These are phyloP conservation scores for Musa balbisiana DNA, from an alignment of 202 grass and related monocot genomes.

Conservation along the genomic window DNA sequence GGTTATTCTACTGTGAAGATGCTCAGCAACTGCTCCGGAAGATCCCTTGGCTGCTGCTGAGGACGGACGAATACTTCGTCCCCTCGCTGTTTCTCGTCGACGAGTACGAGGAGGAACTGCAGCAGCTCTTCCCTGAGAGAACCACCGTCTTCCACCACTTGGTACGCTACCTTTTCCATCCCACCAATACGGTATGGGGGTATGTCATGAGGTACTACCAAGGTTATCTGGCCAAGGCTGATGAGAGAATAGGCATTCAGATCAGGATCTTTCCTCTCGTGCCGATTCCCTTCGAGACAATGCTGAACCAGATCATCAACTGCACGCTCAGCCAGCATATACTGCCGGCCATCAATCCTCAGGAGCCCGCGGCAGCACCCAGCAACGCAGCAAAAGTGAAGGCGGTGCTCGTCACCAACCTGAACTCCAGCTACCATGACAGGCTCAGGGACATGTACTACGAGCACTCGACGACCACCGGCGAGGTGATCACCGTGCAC, in stretches of 20 bases:
- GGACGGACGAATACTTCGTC: background rate
- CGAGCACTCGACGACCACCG: conserved; percentile 6
- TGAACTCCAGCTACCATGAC: background rate
- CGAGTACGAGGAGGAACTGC: background rate
- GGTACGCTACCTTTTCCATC: background rate
- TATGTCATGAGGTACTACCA: background rate
- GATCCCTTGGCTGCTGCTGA: background rate
- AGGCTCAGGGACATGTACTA: conserved; percentile 14
- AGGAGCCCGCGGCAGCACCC: background rate
- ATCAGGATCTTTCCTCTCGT: background rate
- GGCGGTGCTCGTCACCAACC: background rate
- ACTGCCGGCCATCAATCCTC: background rate
- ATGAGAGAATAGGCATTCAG: background rate
- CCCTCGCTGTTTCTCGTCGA: background rate
- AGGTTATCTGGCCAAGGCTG: background rate
- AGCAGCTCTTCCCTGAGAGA: background rate
- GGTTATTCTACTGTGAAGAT: background rate
- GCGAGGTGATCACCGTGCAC: background rate
- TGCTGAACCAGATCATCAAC: background rate
- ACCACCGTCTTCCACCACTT: background rate
- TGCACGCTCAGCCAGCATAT: background rate
- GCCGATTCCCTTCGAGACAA: background rate
- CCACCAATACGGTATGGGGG: background rate
- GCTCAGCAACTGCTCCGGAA: background rate
- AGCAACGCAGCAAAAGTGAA: background rate